Evolutionary conservation across 768 basidiomycete genomes (phyloP).

Genomic region (Filobasidium wieringae): DNA sequence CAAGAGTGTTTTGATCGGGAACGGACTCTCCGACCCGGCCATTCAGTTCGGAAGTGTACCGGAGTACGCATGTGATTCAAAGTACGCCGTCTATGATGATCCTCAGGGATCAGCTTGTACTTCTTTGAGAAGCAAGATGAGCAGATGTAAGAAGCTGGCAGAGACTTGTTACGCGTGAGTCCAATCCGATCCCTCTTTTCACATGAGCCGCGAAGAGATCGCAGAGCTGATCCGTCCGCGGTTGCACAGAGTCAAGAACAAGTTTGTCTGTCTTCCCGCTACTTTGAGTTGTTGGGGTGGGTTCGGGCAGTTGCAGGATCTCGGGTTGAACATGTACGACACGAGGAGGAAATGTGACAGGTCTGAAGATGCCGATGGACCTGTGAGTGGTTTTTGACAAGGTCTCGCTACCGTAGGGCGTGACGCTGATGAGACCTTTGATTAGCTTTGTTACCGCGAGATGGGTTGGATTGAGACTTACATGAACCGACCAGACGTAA

Average conservation of each 20-base stretch:
- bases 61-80: slow-evolving; percentile 43
- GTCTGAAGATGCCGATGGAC: slow-evolving; percentile 48
- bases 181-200: background rate
- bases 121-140: slow-evolving; percentile 52
- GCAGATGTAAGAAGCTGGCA: slow-evolving; percentile 62
- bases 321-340: slow-evolving; percentile 77
- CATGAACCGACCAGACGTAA: slow-evolving; percentile 66
- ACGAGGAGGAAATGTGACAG: slow-evolving; percentile 52
- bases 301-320: slow-evolving; percentile 26
- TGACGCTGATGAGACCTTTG: background rate
- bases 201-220: background rate
- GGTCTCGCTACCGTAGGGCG: slow-evolving; percentile 48
- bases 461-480: slow-evolving; percentile 80
- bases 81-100: slow-evolving; percentile 62
- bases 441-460: slow-evolving; percentile 43
- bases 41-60: slow-evolving; percentile 68
- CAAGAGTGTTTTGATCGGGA: slow-evolving; percentile 65
- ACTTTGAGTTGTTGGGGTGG: slow-evolving; percentile 57
- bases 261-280: slow-evolving; percentile 52
- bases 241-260: slow-evolving; percentile 16
- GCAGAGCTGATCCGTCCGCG: background rate
- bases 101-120: slow-evolving; percentile 54
- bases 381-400: slow-evolving; percentile 14
- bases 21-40: slow-evolving; percentile 60
- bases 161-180: slow-evolving; percentile 47